Evolutionary conservation across 805 yeast genomes (phyloP), one percentile per base, ranked within the genome.

Genomic region (Lachancea lanzarotensis): DNA sequence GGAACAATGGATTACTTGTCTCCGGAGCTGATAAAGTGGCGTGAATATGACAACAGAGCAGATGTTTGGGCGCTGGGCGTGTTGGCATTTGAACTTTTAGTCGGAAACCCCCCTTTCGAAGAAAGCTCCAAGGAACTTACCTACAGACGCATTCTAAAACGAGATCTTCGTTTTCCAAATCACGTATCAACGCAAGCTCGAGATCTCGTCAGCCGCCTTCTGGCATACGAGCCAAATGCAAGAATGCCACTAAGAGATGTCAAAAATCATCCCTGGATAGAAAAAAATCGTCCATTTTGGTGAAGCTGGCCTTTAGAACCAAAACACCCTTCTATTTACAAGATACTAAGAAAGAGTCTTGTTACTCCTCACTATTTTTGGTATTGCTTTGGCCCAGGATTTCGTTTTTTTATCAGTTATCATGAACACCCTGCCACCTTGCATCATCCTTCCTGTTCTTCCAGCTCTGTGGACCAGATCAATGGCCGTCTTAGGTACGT

Each of bases 51-150:
- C 54, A 74, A 73, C 43, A 73, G 73, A 42, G 95, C 88, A 0
- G 98, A 91, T 60, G 75, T 84, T 2, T 91, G 98, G 98, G 87
- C 97, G 1, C 68, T 91, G 43, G 98, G 98, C 0, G 80, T 91
- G 2, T 63, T 91, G 31, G 74, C 89, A 50, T 91, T 83, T 58
- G 98, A 91, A 62, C 75, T 93, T 41, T 66, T 91, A 1, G 89
- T 84, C 3, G 98, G 97, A 0, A 72, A 74, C 38, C 96, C 98
- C 0, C 98, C 98, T 0, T 91, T 91, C 62, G 96, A 89, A 60
- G 96, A 86, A 52, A 73, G 72, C 25, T 80, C 83, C 49, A 81
- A 83, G 43, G 83, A 81, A 48, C 76, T 81, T 15, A 93, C 98
- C 0, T 87, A 85, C 60, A 79, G 78, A 56, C 71, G 93, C 50